Percentiles rank a stretch among this genome's conserved stretches.
These are phyloP conservation scores for Emergomyces orientalis DNA, from an alignment of 2,329 filamentous ascomycete species.

Conservation along the genomic window DNA sequence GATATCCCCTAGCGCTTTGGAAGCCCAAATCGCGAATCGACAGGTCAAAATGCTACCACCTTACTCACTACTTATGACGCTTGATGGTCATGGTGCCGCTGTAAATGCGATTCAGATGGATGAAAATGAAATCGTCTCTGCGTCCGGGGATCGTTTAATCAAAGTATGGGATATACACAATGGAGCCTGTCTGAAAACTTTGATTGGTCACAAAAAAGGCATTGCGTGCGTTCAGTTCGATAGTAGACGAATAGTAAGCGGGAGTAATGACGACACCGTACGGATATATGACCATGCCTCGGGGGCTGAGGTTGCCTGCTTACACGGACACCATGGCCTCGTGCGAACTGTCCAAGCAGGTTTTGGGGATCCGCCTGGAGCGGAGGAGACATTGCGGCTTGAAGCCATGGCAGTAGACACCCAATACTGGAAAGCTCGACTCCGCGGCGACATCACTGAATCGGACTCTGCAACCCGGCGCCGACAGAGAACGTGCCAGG, in stretches of 20 bases:
- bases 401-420: conserved; percentile 66
- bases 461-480: conserved; percentile 37
- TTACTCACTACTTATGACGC: conserved; percentile 66
- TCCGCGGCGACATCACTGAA: conserved; percentile 34
- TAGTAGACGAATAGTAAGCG: conserved; percentile 83
- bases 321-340: conserved; percentile 71
- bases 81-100: conserved; percentile 79
- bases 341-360: conserved; percentile 93
- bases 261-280: conserved; percentile 91
- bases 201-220: conserved; percentile 82
- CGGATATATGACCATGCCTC: conserved; percentile 86
- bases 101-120: conserved; percentile 94
- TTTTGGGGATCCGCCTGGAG: conserved; percentile 80
- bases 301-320: conserved; percentile 77
- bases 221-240: conserved; percentile 98
- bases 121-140: conserved; percentile 79
- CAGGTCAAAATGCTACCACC: conserved; percentile 45
- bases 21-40: conserved; percentile 35
- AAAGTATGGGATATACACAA: conserved; percentile 90
- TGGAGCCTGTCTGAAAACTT: conserved; percentile 64
- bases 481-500: conserved; percentile 43
- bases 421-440: conserved; percentile 56
- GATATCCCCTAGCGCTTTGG: conserved; percentile 34
- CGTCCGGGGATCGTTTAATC: conserved; percentile 85
- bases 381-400: conserved; percentile 60